phyloP scores from a whole-genome alignment of 345 rosid genomes.

The Viola odorata region DNA sequence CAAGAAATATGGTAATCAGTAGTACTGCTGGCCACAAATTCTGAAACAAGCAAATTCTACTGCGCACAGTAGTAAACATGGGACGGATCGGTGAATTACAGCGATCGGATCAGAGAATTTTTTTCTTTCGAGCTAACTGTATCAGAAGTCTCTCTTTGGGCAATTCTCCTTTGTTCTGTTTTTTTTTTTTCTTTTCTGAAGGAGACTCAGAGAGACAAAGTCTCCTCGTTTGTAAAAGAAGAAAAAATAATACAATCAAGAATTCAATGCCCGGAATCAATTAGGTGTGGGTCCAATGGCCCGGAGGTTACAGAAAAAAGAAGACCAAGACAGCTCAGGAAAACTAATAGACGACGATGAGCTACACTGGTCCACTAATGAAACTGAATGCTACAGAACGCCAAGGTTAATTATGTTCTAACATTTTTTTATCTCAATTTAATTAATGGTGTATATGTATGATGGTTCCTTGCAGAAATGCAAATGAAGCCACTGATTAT shows the following conservation, averaged over 20 bases:
- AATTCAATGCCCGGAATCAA: neutral
- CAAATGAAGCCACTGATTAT: neutral
- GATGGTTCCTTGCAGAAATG: neutral
- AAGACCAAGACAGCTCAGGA: neutral
- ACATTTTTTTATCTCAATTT: neutral
- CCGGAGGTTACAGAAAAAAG: slow-evolving; percentile 3
- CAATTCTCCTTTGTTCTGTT: too few relatives aligned
- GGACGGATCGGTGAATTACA: neutral
- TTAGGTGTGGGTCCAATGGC: neutral
- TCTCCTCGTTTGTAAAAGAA: too few relatives aligned
- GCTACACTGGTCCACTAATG: too few relatives aligned
- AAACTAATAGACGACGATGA: neutral
- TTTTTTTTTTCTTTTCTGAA: too few relatives aligned
- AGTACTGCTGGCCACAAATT: neutral
- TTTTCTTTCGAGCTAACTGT: too few relatives aligned
- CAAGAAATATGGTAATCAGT: neutral
- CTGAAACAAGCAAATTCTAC: neutral
- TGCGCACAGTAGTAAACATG: too few relatives aligned
- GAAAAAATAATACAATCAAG: too few relatives aligned
- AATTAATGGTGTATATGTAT: too few relatives aligned
- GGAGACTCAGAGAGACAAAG: too few relatives aligned
- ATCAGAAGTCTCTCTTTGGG: too few relatives aligned
- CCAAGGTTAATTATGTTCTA: neutral
- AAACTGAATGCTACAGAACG: neutral
- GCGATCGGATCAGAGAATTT: neutral